Conservation (phyloP, 176 grass and related monocot species). For the Oryza punctata region DNA sequence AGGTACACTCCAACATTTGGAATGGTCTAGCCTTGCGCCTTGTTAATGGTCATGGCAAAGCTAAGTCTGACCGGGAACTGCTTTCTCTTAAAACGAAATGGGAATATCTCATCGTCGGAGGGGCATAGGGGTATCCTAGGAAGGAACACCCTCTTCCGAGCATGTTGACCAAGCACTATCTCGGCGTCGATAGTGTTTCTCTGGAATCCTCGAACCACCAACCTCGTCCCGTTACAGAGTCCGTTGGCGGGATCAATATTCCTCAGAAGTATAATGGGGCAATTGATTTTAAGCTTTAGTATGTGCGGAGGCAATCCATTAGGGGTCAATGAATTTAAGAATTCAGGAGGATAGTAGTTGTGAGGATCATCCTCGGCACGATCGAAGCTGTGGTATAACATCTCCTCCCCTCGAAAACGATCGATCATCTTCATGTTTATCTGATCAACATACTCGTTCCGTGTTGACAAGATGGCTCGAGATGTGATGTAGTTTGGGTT, state of each 20-base stretch:
- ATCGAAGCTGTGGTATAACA: no score
- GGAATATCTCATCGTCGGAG: neutral
- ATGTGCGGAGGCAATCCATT: neutral
- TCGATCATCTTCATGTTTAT: no score
- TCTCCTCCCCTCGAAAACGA: no score
- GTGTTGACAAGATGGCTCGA: no score
- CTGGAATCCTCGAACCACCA: neutral
- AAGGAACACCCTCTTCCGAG: slow-evolving; percentile 1
- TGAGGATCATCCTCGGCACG: no score
- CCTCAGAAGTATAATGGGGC: neutral
- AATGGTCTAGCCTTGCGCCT: neutral
- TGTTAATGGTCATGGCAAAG: neutral
- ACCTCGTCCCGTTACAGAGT: neutral
- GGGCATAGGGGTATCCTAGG: neutral
- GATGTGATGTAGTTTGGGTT: no score
- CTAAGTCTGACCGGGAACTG: neutral
- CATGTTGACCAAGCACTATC: no score
- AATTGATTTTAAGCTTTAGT: neutral
- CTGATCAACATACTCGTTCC: no score
- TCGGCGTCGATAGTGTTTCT: neutral
- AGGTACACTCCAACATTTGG: neutral
- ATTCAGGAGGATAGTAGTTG: no score
- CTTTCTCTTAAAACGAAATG: neutral
- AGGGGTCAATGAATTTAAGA: neutral
- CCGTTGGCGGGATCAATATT: neutral